Percentiles rank a stretch among this genome's conserved stretches.
Evolutionary conservation across 192 early-diverging fungal genomes (phyloP).

Genomic region (Coemansia sp.): DNA sequence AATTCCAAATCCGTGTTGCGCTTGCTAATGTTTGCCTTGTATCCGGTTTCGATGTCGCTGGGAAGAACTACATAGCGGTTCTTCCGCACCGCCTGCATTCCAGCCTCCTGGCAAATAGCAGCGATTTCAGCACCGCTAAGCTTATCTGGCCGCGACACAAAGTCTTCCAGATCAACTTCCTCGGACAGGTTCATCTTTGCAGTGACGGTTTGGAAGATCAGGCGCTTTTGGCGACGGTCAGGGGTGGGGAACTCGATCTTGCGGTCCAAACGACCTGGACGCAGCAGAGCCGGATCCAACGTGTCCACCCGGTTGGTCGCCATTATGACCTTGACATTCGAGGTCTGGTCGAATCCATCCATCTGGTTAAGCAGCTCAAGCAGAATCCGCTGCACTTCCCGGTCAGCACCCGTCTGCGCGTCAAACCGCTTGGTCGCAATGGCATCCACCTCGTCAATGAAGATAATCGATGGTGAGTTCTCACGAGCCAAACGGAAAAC

Average conservation of each 20-base stretch:
- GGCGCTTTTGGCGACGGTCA: conserved; percentile 93
- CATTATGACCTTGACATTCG: conserved; percentile 99
- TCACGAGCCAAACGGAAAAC: conserved; percentile 95
- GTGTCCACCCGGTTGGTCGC: conserved; percentile 98
- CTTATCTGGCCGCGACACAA: conserved; percentile 95
- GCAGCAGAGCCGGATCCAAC: conserved; percentile 92
- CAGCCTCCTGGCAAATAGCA: conserved; percentile 96
- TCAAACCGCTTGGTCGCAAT: conserved; percentile 98
- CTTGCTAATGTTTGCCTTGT: conserved; percentile 95
- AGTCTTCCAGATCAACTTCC: conserved; percentile 98
- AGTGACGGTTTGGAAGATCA: conserved; percentile 95
- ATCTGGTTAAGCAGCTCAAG: conserved; percentile 98
- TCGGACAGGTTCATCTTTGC: conserved; percentile 96
- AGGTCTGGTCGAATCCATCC: conserved; percentile 98
- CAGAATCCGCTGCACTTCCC: conserved; percentile 97
- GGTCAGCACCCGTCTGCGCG: conserved; percentile 96
- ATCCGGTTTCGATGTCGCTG: conserved; percentile 96
- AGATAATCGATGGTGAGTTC: conserved; percentile 96
- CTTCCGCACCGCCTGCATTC: conserved; percentile 97
- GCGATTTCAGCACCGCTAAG: conserved; percentile 96
- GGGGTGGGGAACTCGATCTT: conserved; percentile 99
- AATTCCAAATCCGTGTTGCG: conserved; percentile 93
- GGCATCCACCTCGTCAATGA: conserved; percentile 99
- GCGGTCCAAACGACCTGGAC: conserved; percentile 94
- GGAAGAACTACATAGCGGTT: conserved; percentile 94